Evolutionary conservation across 441 rosid genomes (phyloP).

Genomic region (Populus hybrid): DNA sequence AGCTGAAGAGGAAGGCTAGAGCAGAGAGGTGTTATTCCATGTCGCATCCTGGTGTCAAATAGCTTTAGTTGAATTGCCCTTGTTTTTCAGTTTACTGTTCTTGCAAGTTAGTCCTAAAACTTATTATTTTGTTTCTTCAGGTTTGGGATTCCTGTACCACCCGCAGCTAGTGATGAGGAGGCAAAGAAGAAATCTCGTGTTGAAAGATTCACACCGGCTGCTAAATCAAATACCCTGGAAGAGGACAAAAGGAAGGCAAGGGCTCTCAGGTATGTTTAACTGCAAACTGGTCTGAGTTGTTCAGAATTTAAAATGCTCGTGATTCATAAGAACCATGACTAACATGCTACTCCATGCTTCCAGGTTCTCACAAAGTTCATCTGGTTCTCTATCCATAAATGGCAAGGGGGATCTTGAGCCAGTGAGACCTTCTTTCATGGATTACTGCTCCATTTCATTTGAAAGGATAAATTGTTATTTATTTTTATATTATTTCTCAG

Average conservation of each 20-base stretch:
- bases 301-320: constrained; percentile 2
- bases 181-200: constrained; percentile 86
- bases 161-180: constrained; percentile 49
- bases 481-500: neutral
- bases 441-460: neutral
- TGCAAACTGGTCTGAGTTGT: neutral
- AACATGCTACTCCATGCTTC: neutral
- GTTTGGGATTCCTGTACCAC: constrained; percentile 64
- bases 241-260: constrained; percentile 84
- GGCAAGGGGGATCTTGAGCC: constrained; percentile 48
- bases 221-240: constrained; percentile 48
- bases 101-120: neutral
- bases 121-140: constrained; percentile 28
- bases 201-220: constrained; percentile 55
- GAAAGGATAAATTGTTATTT: neutral
- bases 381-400: constrained; percentile 45
- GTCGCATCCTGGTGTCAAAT: neutral
- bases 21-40: constrained; percentile 65
- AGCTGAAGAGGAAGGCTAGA: constrained; percentile 82
- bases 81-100: neutral
- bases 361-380: constrained; percentile 62
- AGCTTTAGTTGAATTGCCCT: neutral
- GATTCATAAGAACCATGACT: neutral
- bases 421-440: constrained; percentile 27
- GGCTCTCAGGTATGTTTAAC: constrained; percentile 53